phyloP scores from a whole-genome alignment of 768 basidiomycete genomes.

The Omphalotus guepiniiformis region DNA sequence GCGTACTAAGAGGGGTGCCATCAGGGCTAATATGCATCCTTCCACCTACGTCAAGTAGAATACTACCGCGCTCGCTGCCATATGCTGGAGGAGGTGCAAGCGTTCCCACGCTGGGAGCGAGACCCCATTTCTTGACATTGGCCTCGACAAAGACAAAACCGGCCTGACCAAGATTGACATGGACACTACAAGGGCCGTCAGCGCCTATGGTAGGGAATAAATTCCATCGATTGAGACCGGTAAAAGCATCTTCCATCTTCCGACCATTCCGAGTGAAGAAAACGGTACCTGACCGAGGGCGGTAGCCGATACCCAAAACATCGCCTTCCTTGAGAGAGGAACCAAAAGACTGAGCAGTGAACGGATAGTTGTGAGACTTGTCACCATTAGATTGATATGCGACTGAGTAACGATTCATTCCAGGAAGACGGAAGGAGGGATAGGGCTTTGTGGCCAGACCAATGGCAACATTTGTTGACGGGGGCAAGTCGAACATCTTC shows the following conservation, averaged over 20 bases:
- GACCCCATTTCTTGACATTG: slow-evolving; percentile 99
- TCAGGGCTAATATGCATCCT: slow-evolving; percentile 37
- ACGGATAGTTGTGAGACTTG: slow-evolving; percentile 96
- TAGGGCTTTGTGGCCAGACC: slow-evolving; percentile 97
- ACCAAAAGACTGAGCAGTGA: slow-evolving; percentile 81
- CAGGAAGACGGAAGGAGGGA: slow-evolving; percentile 90
- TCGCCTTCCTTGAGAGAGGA: slow-evolving; percentile 88
- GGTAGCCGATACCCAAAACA: slow-evolving; percentile 92
- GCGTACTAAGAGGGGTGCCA: slow-evolving; percentile 37
- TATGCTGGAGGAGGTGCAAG: slow-evolving; percentile 97
- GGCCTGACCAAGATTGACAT: slow-evolving; percentile 95
- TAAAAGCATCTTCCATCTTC: slow-evolving; percentile 93
- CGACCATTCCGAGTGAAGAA: slow-evolving; percentile 98
- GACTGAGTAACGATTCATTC: slow-evolving; percentile 80
- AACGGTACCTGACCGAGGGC: slow-evolving; percentile 94
- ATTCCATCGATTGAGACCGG: slow-evolving; percentile 86
- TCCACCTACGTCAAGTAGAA: slow-evolving; percentile 87
- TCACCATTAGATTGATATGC: slow-evolving; percentile 97
- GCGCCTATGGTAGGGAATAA: slow-evolving; percentile 97
- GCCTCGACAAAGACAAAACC: slow-evolving; percentile 99
- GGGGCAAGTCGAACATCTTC: slow-evolving; percentile 97
- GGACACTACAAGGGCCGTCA: slow-evolving; percentile 93
- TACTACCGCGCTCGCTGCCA: slow-evolving; percentile 94
- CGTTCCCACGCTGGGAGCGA: slow-evolving; percentile 96
- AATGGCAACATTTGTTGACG: slow-evolving; percentile 81